Evolutionary conservation across 768 basidiomycete genomes (phyloP).

Genomic region (Rhizopogon vesiculosus): DNA sequence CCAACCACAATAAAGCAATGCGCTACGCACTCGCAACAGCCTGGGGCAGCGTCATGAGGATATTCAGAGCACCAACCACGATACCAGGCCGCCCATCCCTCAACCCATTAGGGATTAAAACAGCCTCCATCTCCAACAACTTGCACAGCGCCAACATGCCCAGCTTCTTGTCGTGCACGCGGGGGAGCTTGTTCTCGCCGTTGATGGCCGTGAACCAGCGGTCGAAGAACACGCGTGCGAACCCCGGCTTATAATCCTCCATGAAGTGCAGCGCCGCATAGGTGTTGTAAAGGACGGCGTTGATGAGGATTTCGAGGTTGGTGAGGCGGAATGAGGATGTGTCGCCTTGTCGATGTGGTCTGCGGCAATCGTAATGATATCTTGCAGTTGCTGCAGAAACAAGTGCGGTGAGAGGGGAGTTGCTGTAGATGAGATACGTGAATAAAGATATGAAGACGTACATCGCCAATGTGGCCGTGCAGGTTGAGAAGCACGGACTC

Average conservation of each 20-base stretch:
- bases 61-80: constrained; percentile 60
- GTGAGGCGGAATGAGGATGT: constrained; percentile 67
- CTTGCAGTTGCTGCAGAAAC: constrained; percentile 45
- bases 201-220: constrained; percentile 80
- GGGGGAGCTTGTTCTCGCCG: constrained; percentile 52
- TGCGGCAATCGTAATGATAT: constrained; percentile 60
- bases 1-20: neutral
- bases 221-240: constrained; percentile 74
- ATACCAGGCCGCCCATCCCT: constrained; percentile 77
- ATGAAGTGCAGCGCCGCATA: constrained; percentile 71
- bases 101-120: constrained; percentile 50
- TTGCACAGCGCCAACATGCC: constrained; percentile 72
- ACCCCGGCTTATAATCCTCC: constrained; percentile 52
- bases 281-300: constrained; percentile 34
- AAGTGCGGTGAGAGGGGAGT: constrained; percentile 31
- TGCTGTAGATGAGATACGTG: neutral
- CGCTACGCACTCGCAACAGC: constrained; percentile 66
- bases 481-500: constrained; percentile 81
- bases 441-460: constrained; percentile 30
- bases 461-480: constrained; percentile 73
- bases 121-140: constrained; percentile 65
- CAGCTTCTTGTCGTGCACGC: constrained; percentile 90
- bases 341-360: constrained; percentile 53
- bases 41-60: constrained; percentile 75
- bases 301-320: constrained; percentile 81